Evolutionary conservation across 1,139 yeast species (phyloP), one percentile per base, ranked within the genome.

Genomic region (Nakaseomyces delphensis): DNA sequence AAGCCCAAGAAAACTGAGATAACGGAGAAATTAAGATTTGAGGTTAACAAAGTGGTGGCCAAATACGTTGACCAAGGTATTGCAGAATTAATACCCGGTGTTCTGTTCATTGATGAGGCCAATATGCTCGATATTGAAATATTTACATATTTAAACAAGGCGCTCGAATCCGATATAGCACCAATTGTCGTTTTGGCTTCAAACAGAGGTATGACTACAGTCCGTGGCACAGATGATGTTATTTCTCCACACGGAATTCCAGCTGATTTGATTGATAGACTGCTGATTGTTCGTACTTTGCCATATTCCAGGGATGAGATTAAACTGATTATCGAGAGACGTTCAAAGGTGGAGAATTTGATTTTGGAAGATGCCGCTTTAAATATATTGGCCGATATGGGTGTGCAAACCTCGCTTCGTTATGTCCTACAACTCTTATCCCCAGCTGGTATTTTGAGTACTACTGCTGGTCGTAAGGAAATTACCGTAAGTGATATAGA

Each of bases 1-100:
- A 91, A 89, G 68, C 97, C 97, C 44, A 82, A 84, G 56, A 91
- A 91, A 69, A 91, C 99, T n/a, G 99, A 91, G 66, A 91, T 91
- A 59, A 93, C 98, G 37, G 98, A 91, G 58, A 91, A 93, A 64
- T 74, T 91, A 60, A 78, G 99, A 63, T 70, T 73, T 36, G 98
- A 91, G 67, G 96, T 91, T 52, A 89, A 91, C 69, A 87, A 85
- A 66, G 95, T 91, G 45, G 99, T 91, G 35, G 85, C 93, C 51
- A 86, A 87, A 63, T 91, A 91, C 66, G 89, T 91, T 47, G 96
- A 89, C 62, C 97, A 91, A 68, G 98, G 98, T 49, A 86, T 91
- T 45, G 99, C 99, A 14, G 99, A 91, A 67, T 73, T 91, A 45
- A 89, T 91, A 46, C 99, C 99, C 1, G 99, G 99, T 57, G 99